These are phyloP conservation scores for Tolypocladium inflatum DNA, from an alignment of 2,329 filamentous ascomycete species.

Conservation along the genomic window DNA sequence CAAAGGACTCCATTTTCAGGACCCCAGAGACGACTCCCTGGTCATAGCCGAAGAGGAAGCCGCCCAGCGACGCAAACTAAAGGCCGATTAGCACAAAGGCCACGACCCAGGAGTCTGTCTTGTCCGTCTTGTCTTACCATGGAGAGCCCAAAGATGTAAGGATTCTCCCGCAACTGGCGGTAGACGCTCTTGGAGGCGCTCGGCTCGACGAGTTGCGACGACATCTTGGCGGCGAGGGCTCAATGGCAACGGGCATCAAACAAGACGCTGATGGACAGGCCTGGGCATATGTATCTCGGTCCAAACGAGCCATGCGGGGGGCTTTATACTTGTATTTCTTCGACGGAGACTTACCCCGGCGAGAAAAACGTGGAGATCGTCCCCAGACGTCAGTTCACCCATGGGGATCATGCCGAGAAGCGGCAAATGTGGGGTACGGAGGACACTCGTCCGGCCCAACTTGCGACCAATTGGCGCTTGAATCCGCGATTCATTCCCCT, in stretches of 20 bases:
- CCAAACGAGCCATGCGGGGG: background rate
- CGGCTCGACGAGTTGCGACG: background rate
- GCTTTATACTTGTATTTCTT: background rate
- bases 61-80: slow-evolving; percentile 24
- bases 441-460: background rate
- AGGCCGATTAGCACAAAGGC: background rate
- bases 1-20: slow-evolving; percentile 35
- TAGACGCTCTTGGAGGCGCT: slow-evolving; percentile 5
- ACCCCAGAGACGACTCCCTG: slow-evolving; percentile 39
- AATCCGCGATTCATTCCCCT: background rate
- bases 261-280: background rate
- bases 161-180: slow-evolving; percentile 20
- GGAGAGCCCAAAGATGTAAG: slow-evolving; percentile 29
- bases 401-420: background rate
- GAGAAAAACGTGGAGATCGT: background rate
- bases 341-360: background rate
- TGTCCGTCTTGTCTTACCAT: background rate
- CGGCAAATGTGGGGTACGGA: background rate
- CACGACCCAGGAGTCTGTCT: too few species aligned
- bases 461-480: background rate
- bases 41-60: slow-evolving; percentile 39
- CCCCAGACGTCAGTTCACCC: background rate
- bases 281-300: background rate
- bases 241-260: background rate
- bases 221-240: background rate